These are phyloP conservation scores for Trichocladium antarcticum DNA, from an alignment of 495 filamentous ascomycete genomes.

Conservation along the genomic window DNA sequence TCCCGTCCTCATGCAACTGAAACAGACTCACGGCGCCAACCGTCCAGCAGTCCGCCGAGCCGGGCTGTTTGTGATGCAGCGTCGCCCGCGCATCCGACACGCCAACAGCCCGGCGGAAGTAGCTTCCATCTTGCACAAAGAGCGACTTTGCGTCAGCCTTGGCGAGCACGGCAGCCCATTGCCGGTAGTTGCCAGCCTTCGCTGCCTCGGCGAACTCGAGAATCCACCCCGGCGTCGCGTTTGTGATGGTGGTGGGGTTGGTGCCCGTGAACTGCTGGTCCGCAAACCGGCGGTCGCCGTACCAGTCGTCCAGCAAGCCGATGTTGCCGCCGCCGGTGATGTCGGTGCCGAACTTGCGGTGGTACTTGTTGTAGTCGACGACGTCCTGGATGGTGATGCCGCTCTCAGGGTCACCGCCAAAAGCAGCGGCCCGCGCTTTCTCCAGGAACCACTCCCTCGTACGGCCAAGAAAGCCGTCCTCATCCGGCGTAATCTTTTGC, in stretches of 20 bases:
- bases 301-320: constrained; percentile 39
- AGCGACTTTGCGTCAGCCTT: constrained; percentile 25
- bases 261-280: constrained; percentile 41
- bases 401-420: constrained; percentile 24
- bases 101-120: constrained; percentile 33
- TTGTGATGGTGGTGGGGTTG: constrained; percentile 38
- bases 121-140: constrained; percentile 38
- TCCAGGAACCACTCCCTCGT: constrained; percentile 24
- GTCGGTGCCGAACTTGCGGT: constrained; percentile 30
- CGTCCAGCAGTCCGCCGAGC: constrained; percentile 21
- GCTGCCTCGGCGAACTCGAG: constrained; percentile 29
- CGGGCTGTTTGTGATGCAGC: constrained; percentile 15
- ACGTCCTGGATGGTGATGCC: constrained; percentile 32
- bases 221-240: constrained; percentile 26
- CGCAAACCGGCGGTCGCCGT: constrained; percentile 38
- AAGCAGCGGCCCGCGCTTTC: constrained; percentile 15
- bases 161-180: constrained; percentile 19
- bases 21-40: constrained; percentile 38
- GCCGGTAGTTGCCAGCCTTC: constrained; percentile 16
- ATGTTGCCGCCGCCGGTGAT: constrained; percentile 33
- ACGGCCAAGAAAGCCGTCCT: constrained; percentile 22
- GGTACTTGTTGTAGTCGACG: constrained; percentile 28
- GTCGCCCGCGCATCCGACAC: constrained; percentile 11
- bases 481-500: constrained; percentile 26
- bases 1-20: constrained; percentile 33